phyloP scores from a whole-genome alignment of 306 rosid species.

The Prunus fruticosa region DNA sequence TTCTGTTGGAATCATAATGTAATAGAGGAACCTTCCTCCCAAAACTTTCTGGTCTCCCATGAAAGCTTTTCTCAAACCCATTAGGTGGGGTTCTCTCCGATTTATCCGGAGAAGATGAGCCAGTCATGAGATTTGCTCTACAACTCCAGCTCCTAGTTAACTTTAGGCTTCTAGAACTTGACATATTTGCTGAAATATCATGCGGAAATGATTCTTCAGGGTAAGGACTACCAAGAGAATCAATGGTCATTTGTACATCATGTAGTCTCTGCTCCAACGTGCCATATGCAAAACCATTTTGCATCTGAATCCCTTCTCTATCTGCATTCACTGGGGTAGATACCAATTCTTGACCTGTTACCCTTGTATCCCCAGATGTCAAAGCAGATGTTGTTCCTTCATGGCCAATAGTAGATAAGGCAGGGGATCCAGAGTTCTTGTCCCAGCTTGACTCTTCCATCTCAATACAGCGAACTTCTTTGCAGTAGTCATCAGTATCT shows the following conservation, averaged over 20 bases:
- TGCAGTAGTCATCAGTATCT: conserved; percentile 68
- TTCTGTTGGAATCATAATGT: conserved; percentile 36
- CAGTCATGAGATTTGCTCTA: conserved; percentile 47
- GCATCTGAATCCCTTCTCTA: conserved; percentile 42
- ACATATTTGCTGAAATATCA: conserved; percentile 33
- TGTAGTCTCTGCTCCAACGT: conserved; percentile 34
- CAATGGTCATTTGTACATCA: conserved; percentile 31
- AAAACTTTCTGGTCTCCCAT: conserved; percentile 82
- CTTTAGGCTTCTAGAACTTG: conserved; percentile 41
- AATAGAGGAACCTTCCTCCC: conserved; percentile 51
- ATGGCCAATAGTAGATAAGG: conserved; percentile 30
- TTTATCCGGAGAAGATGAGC: conserved; percentile 51
- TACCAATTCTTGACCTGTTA: conserved; percentile 41
- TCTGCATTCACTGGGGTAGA: conserved; percentile 44
- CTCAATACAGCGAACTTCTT: conserved; percentile 85
- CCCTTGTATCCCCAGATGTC: conserved; percentile 34
- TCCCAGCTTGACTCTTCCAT: conserved; percentile 56
- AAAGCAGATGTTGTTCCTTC: conserved; percentile 30
- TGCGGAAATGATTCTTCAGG: conserved; percentile 37
- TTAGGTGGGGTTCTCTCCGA: conserved; percentile 62
- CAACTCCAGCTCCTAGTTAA: conserved; percentile 89
- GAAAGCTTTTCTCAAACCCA: conserved; percentile 66
- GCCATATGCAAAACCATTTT: conserved; percentile 38
- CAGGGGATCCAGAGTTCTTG: conserved; percentile 34
- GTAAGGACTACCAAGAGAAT: conserved; percentile 40